Base-by-base conservation (phyloP, 2,329 filamentous ascomycete species). In the Scedosporium apiospermum region DNA sequence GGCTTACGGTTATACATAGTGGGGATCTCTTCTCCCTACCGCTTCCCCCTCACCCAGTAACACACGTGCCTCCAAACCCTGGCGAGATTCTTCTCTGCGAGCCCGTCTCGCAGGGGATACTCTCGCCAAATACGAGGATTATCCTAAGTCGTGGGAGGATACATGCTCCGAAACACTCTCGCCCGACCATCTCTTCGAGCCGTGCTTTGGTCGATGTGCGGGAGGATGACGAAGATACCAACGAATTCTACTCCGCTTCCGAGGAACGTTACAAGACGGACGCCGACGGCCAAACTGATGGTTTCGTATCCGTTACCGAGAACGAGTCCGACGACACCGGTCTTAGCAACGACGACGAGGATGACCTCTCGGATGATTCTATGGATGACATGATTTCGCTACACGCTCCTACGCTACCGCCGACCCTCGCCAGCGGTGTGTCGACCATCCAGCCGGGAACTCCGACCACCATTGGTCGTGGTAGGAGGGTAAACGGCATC, bases 341-440 rank as follows among this genome's bases (percentile, higher is more conserved):
- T 10, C 76, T 77, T 4, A 86, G 89, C 63, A 87, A 88, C n/a
- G 88, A 82, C 2, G 78, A 90, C 34, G 93, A 82, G 2, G 90
- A 93, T 67, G 79, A 82, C 6, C 79, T 93, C 16, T 96, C 93
- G 0, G 93, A 96, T 72, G 93, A 96, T 71, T 95, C 91, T 0
- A 83, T 91, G 78, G 93, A 97, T 66, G 92, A 96, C 65, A 90
- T 96, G 82, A 96, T 98, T 61, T 96, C 92, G 3, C 80, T 98
- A 38, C 88, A 89, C 66, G 88, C 89, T 1, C 93, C 93, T 1
- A 84, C 88, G 30, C 77, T 97, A 16, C 87, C 90, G 1, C 83
- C 91, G n/a, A 86, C 89, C 27, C 86, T 86, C 62, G 88, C 89
- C 0, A 93, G 91, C 58, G 87, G 90, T 18, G 81, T 93, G 67